These are phyloP conservation scores for Starmerella kuoi DNA, from an alignment of 805 yeast species.

Conservation along the genomic window DNA sequence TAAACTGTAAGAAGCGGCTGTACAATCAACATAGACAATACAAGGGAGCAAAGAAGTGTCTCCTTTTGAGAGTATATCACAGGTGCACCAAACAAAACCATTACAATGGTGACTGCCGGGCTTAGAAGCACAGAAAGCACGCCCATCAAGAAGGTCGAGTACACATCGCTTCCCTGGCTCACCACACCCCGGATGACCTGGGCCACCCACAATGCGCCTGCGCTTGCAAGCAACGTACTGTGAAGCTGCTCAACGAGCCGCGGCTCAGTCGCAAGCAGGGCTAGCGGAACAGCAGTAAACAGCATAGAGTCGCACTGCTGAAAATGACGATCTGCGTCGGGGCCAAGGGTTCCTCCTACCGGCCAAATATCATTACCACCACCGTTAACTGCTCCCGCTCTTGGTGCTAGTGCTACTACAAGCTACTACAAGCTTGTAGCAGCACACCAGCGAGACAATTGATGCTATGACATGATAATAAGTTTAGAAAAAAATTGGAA, in stretches of 20 bases:
- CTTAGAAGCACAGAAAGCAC: conserved; percentile 26
- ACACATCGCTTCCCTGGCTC: conserved; percentile 14
- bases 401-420: no score
- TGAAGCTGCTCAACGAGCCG: conserved; percentile 12
- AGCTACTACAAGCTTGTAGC: no score
- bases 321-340: no score
- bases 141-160: conserved; percentile 25
- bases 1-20: conserved; percentile 52
- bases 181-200: conserved; percentile 11
- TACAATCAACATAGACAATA: conserved; percentile 45
- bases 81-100: conserved; percentile 76
- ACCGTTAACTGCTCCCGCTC: no score
- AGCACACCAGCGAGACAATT: no score
- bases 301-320: conserved; percentile 11
- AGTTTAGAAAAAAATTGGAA: no score
- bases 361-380: no score
- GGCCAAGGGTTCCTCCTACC: no score
- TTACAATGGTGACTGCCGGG: conserved; percentile 25
- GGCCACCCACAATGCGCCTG: conserved; percentile 1
- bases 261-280: conserved; percentile 15
- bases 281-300: conserved; percentile 14
- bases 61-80: conserved; percentile 37
- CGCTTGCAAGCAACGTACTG: conserved; percentile 9
- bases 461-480: no score
- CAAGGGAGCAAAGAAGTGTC: conserved; percentile 50